These are phyloP conservation scores for Ophiocytium majus DNA, from an alignment of 352 stramenopile genomes.

Conservation along the genomic window DNA sequence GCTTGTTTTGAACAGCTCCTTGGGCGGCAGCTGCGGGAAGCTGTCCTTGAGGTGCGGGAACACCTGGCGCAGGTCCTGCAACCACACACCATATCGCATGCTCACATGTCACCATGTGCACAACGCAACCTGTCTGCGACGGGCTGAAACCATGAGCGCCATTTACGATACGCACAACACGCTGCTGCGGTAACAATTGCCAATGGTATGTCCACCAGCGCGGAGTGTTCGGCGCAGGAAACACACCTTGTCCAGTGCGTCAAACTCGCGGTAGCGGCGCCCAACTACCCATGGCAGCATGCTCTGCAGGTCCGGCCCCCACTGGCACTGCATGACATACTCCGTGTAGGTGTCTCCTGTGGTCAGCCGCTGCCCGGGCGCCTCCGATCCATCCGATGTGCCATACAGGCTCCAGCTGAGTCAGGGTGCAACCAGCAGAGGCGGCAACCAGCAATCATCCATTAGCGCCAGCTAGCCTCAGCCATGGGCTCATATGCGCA, in stretches of 20 bases:
- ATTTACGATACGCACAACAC: no score
- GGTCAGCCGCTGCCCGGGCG: neutral
- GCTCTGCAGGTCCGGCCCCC: conserved; percentile 33
- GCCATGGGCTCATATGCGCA: no score
- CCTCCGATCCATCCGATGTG: conserved; percentile 50
- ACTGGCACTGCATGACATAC: conserved; percentile 58
- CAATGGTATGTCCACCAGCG: no score
- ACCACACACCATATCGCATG: neutral
- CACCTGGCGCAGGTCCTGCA: conserved; percentile 42
- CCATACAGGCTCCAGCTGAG: conserved; percentile 51
- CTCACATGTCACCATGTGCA: no score
- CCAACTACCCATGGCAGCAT: conserved; percentile 58
- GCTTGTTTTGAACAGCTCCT: conserved; percentile 55
- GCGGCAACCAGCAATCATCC: no score
- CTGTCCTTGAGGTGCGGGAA: conserved; percentile 48
- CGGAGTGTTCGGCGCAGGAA: no score
- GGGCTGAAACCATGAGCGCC: no score
- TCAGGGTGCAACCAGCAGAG: no score
- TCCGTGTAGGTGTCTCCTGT: conserved; percentile 57
- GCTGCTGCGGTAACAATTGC: no score
- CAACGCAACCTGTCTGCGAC: no score
- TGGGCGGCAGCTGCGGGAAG: conserved; percentile 49
- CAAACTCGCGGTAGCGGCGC: conserved; percentile 55
- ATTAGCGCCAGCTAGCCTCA: no score
- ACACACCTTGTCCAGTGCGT: conserved; percentile 43